Base-by-base conservation (phyloP, 2,329 filamentous ascomycete species). In the Exophiala alcalophila region DNA sequence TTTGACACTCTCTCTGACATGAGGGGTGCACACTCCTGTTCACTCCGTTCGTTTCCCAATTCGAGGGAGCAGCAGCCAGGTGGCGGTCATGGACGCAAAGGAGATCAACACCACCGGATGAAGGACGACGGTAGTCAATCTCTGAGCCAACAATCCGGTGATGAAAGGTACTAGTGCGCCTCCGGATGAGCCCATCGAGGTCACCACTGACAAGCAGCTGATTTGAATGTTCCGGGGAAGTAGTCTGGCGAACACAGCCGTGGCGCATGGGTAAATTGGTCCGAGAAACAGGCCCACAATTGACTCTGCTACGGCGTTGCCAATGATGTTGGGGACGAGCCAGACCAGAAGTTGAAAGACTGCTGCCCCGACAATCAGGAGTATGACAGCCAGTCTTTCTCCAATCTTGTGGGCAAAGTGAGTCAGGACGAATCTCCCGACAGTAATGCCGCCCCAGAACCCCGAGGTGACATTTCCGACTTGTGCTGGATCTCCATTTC, bases 221-320 rank as follows among this genome's bases (percentile, higher is more conserved):
- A 65, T 65, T 46, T 69, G 67, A 41, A 69, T 60, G 32, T 55
- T 57, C 24, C 57, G 56, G 12, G 64, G 62, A 19, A 69, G 54
- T 12, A 62, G 42, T 24, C 46, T 56, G 24, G 52, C 57, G 34
- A 62, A 59, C 24, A 62, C 54, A 10, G 56, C 56, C 11, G 56
- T 63, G 25, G 56, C 52, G 59, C 84, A 89, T 0, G 87, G 86
- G 58, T 89, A 94, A 4, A 94, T 74, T 0, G 87, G 86, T 0
- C 88, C 87, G 0, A 94, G 69, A 20, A 92, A 64, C 5, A 92
- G 64, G 9, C 88, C 88, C 12, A 92, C 73, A 16, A 92, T 55
- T 4, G 78, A 69, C 3, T 86, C 75, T 2, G 80, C 76, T 1
- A 85, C 81, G 12, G 81, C 65, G 26, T 67, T 66, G 7, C 63